Evolutionary conservation across 768 basidiomycete species (phyloP).

Genomic region (Podaxis rugospora): DNA sequence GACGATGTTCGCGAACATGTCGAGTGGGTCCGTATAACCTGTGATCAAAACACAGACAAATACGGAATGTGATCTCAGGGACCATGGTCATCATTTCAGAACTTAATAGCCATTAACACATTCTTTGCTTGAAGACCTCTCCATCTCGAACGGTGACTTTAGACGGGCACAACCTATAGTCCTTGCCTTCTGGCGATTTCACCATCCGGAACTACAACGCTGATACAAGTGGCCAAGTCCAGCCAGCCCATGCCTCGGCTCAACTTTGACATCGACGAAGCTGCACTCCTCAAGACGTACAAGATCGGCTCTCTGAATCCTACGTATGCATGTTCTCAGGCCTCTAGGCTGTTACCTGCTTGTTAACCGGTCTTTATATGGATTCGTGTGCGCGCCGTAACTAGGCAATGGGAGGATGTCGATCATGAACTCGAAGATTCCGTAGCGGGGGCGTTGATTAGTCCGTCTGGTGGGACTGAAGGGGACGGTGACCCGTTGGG

Average conservation of each 20-base stretch:
- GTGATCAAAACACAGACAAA: neutral
- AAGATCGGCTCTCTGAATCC: slow-evolving; percentile 76
- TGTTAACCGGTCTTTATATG: slow-evolving; percentile 1
- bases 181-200: neutral
- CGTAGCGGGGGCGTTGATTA: slow-evolving; percentile 63
- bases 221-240: neutral
- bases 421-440: slow-evolving; percentile 82
- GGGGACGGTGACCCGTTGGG: slow-evolving; percentile 76
- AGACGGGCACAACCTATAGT: too few relatives aligned
- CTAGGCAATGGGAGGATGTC: slow-evolving; percentile 85
- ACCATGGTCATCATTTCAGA: neutral
- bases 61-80: neutral
- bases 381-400: neutral
- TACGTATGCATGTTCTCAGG: slow-evolving; percentile 39
- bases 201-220: neutral
- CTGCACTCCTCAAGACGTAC: slow-evolving; percentile 81
- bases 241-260: slow-evolving; percentile 47
- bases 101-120: neutral
- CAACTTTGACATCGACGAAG: slow-evolving; percentile 75
- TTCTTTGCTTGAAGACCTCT: neutral
- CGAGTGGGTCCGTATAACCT: neutral
- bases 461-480: slow-evolving; percentile 46
- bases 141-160: neutral
- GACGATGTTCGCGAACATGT: neutral
- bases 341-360: neutral